These are phyloP conservation scores for Leccinum ochraceum DNA, from an alignment of 768 basidiomycete genomes.

Conservation along the genomic window DNA sequence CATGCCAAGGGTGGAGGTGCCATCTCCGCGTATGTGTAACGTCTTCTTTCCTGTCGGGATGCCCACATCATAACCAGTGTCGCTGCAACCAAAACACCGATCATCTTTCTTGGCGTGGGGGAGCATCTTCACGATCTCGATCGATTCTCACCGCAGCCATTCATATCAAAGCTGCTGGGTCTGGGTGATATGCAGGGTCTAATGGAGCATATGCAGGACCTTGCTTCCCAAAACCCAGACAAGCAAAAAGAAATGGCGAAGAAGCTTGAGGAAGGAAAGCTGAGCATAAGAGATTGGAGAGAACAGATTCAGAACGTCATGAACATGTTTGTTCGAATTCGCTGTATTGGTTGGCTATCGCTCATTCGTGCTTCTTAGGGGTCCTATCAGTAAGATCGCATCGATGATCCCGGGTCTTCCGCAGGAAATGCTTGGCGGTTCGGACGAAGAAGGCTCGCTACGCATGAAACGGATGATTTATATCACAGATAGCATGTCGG, in stretches of 20 bases:
- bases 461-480: constrained; percentile 98
- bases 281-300: constrained; percentile 96
- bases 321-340: constrained; percentile 75
- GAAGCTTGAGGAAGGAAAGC: constrained; percentile 95
- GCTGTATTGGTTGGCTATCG: constrained; percentile 10
- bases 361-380: constrained; percentile 52
- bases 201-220: constrained; percentile 98
- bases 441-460: constrained; percentile 87
- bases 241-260: constrained; percentile 98
- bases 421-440: constrained; percentile 86
- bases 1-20: constrained; percentile 99
- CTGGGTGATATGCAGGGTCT: constrained; percentile 96
- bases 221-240: constrained; percentile 91
- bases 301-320: constrained; percentile 97
- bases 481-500: constrained; percentile 98
- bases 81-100: constrained; percentile 97
- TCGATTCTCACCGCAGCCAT: constrained; percentile 92
- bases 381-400: constrained; percentile 97
- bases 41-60: neutral
- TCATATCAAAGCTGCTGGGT: constrained; percentile 94
- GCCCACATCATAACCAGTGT: constrained; percentile 58
- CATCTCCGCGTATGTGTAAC: constrained; percentile 85
- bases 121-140: constrained; percentile 98
- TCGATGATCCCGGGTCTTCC: constrained; percentile 98
- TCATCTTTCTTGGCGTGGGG: constrained; percentile 97